A percentile compares a stretch with the other conserved stretches of the same genome.
phyloP scores from a whole-genome alignment of 108 stramenopile species.

The Skeletonema grethae region DNA sequence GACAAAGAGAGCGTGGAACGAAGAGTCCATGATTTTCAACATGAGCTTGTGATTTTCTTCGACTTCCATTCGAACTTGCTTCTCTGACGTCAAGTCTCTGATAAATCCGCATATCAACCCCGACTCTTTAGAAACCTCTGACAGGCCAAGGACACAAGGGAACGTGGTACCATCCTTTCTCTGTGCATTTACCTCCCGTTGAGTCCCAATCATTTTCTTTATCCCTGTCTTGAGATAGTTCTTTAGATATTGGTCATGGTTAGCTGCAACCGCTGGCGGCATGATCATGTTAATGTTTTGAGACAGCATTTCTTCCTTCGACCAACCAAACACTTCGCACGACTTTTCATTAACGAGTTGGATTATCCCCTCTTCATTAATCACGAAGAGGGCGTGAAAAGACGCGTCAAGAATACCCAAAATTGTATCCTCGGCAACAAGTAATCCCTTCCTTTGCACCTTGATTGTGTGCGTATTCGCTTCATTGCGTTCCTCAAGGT shows the following conservation, averaged over 20 bases:
- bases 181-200: conserved; percentile 27
- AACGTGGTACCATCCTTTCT: conserved; percentile 47
- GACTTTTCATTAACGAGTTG: conserved; percentile 32
- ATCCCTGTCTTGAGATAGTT: conserved; percentile 32
- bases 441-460: not conserved
- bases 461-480: not conserved
- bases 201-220: conserved; percentile 46
- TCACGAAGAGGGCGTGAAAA: conserved; percentile 49
- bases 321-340: conserved; percentile 33
- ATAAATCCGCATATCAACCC: conserved; percentile 52
- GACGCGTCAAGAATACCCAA: conserved; percentile 53
- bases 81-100: conserved; percentile 36
- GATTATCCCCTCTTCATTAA: conserved; percentile 40
- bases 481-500: not conserved
- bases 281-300: conserved; percentile 45
- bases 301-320: conserved; percentile 31
- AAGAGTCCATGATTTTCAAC: conserved; percentile 34
- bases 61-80: conserved; percentile 12
- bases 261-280: conserved; percentile 1
- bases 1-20: conserved; percentile 48
- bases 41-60: conserved; percentile 24
- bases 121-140: conserved; percentile 35
- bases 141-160: conserved; percentile 38
- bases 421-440: conserved; percentile 26
- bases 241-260: conserved; percentile 31